Evolutionary conservation across 164 flowering plant species (phyloP), one percentile per base, ranked within the genome.

Genomic region (Echeveria elegans): DNA sequence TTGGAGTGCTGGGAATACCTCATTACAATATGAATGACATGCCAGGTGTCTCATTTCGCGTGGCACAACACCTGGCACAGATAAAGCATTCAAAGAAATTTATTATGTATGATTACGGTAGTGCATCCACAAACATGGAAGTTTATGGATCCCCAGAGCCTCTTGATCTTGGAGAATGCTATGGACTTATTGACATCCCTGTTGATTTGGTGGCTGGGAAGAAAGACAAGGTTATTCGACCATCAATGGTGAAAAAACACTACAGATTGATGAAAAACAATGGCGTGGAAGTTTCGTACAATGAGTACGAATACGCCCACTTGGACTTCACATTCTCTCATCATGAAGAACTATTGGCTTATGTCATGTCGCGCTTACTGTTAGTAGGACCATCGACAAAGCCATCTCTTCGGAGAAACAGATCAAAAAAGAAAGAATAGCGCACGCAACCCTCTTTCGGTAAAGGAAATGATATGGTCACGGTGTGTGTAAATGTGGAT

Each of bases 11-110:
- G 1, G 93, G 97, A 6, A 63, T 82, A 61, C 91, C 99, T 4
- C 97, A 94, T 73, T 94, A 94, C 73, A 94, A 94, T 73, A 94
- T 92, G 97, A 83, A 94, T 66, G 96, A 94, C 76, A 94, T 94
- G 97, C 99, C 99, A 0, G 99, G 96, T 34, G 86, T 94, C 28
- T 88, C 99, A 10, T 85, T 86, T 69, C 78, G 72, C 14, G 96
- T 88, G 72, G 94, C 88, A 48, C 83, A 76, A 58, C 99, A 94
- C 76, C 82, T 94, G 36, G 96, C 97, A 14, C 99, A 91, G 80
- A 87, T 92, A 81, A 89, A 87, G 77, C 92, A 68, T 15, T 48
- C 85, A 0, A 74, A 80, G 45, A 86, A 78, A 71, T 94, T 94
- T 67, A 72, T 73, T 41, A 88, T 94, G 99, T 94, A 79, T 40